A percentile compares a stretch with the other conserved stretches of the same genome.
Evolutionary conservation across 2,329 filamentous ascomycete species (phyloP).

Genomic region (Claviceps quebecensis): DNA sequence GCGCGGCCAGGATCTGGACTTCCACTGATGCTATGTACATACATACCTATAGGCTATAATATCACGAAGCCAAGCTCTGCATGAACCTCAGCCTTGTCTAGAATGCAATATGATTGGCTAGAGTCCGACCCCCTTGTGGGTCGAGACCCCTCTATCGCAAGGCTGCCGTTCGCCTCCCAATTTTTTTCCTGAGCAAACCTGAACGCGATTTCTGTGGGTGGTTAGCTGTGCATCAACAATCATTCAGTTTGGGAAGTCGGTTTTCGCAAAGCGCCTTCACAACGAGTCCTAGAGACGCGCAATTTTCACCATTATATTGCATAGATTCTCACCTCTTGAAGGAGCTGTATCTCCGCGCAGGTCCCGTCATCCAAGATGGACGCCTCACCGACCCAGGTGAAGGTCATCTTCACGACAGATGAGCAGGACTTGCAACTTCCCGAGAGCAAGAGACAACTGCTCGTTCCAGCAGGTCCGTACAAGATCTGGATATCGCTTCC

Average conservation of each 20-base stretch:
- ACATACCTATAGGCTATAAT: too few relatives aligned
- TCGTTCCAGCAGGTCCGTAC: slow-evolving; percentile 43
- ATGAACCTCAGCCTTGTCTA: slow-evolving; percentile 11
- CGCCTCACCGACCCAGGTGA: slow-evolving; percentile 38
- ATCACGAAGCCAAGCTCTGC: too few relatives aligned
- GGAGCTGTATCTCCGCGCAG: neutral
- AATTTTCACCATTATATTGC: neutral
- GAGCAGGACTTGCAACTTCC: slow-evolving; percentile 48
- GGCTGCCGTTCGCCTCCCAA: slow-evolving; percentile 13
- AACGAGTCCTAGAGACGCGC: neutral
- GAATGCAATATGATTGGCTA: slow-evolving; percentile 4
- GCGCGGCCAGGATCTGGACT: too few relatives aligned
- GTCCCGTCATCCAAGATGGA: slow-evolving; percentile 17
- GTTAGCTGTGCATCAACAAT: neutral
- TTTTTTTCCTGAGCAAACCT: slow-evolving; percentile 8
- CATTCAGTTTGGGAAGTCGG: neutral
- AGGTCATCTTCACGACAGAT: slow-evolving; percentile 53
- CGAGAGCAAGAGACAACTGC: slow-evolving; percentile 45
- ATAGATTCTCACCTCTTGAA: neutral
- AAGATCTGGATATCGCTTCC: neutral
- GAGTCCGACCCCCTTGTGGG: too few relatives aligned
- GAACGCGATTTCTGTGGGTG: neutral
- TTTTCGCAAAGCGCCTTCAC: neutral
- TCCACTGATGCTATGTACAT: too few relatives aligned
- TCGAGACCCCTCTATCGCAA: slow-evolving; percentile 7